Evolutionary conservation across 1,139 yeast genomes (phyloP).

Genomic region (Suhomyces wounanorum): DNA sequence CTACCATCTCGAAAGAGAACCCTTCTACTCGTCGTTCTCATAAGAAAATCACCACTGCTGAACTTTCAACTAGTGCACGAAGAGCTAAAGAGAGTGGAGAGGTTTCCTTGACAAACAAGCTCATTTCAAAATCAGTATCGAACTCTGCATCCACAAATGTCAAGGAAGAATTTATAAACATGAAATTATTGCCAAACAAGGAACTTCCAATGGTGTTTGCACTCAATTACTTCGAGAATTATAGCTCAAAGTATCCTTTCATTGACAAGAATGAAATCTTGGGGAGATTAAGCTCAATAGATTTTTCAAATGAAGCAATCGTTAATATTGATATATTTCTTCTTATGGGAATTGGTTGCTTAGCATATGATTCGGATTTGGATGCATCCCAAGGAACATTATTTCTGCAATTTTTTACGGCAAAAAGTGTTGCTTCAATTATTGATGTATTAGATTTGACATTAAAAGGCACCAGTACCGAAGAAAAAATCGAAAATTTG

Average conservation of each 20-base stretch:
- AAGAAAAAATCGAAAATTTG: slow-evolving; percentile 26
- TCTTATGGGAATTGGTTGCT: slow-evolving; percentile 43
- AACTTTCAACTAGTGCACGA: slow-evolving; percentile 12
- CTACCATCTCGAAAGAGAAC: background rate
- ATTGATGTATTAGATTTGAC: slow-evolving; percentile 38
- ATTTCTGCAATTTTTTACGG: slow-evolving; percentile 35
- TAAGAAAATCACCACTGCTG: slow-evolving; percentile 13
- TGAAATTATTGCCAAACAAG: slow-evolving; percentile 31
- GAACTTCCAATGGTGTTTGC: slow-evolving; percentile 36
- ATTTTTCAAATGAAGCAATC: slow-evolving; percentile 39
- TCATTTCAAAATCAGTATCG: slow-evolving; percentile 10
- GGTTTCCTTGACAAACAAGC: slow-evolving; percentile 11
- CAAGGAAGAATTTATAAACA: slow-evolving; percentile 41
- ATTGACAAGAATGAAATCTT: slow-evolving; percentile 27
- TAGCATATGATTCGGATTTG: slow-evolving; percentile 33
- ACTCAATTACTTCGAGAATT: slow-evolving; percentile 40
- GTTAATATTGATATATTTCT: slow-evolving; percentile 42
- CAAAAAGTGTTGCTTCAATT: slow-evolving; percentile 34
- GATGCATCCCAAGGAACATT: slow-evolving; percentile 18
- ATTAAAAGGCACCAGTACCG: slow-evolving; percentile 22
- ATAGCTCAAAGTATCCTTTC: slow-evolving; percentile 40
- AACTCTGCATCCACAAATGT: slow-evolving; percentile 19
- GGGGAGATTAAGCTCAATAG: slow-evolving; percentile 25
- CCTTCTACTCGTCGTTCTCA: slow-evolving; percentile 6
- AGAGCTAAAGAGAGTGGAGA: slow-evolving; percentile 10